These are phyloP conservation scores for Austroboletus niveus DNA, from an alignment of 1,284 basidiomycete species.

Conservation along the genomic window DNA sequence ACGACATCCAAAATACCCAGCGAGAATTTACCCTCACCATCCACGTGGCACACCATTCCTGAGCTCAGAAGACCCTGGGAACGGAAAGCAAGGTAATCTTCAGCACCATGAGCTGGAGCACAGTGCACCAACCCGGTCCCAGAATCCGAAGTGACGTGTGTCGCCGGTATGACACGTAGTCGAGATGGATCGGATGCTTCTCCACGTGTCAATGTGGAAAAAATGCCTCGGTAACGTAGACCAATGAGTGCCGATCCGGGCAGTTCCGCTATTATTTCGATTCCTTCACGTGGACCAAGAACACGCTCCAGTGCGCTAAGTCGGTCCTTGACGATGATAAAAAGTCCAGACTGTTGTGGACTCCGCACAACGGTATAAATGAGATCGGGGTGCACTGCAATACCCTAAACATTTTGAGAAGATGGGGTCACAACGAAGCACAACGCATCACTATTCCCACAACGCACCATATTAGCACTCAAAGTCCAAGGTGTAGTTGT, in stretches of 20 bases:
- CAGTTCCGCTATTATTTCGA: slow-evolving; percentile 48
- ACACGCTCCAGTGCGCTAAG: slow-evolving; percentile 50
- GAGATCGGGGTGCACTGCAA: slow-evolving; percentile 79
- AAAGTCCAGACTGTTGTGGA: slow-evolving; percentile 32
- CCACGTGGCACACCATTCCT: slow-evolving; percentile 74
- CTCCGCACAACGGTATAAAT: slow-evolving; percentile 63
- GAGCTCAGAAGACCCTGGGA: slow-evolving; percentile 44
- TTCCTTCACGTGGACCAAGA: slow-evolving; percentile 42
- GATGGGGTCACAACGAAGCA: slow-evolving; percentile 2
- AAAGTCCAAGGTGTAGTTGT: slow-evolving; percentile 99
- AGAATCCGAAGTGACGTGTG: slow-evolving; percentile 82
- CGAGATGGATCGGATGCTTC: slow-evolving; percentile 9
- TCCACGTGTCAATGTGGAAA: slow-evolving; percentile 37
- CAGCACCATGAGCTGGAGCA: slow-evolving; percentile 92
- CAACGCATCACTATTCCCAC: not conserved
- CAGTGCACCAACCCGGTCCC: slow-evolving; percentile 98
- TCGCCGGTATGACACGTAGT: slow-evolving; percentile 47
- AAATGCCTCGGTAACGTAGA: slow-evolving; percentile 68
- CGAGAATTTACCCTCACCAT: slow-evolving; percentile 77
- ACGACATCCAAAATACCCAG: slow-evolving; percentile 53
- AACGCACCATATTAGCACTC: slow-evolving; percentile 87
- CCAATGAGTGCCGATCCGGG: slow-evolving; percentile 65
- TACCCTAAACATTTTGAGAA: slow-evolving; percentile 55
- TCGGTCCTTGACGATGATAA: slow-evolving; percentile 75
- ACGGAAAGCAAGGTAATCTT: slow-evolving; percentile 84